Percentiles rank a stretch among this genome's conserved stretches.
Evolutionary conservation across 805 yeast genomes (phyloP).

Genomic region (Nakazawaea anatomiae): DNA sequence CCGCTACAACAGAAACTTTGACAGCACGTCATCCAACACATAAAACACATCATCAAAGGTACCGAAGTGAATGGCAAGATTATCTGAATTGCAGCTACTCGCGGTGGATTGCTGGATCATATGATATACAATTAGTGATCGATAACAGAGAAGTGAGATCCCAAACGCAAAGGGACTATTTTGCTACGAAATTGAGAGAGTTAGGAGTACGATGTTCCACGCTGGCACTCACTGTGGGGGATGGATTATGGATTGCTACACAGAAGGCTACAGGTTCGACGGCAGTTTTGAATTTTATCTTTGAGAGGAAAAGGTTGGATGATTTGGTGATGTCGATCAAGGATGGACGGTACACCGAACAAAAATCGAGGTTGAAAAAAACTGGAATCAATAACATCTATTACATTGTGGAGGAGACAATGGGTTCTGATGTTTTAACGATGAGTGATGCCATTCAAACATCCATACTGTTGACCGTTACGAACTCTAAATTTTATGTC

Average conservation of each 20-base stretch:
- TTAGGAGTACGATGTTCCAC: slow-evolving; percentile 47
- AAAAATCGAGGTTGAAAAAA: slow-evolving; percentile 66
- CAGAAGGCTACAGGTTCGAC: slow-evolving; percentile 51
- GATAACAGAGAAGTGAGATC: slow-evolving; percentile 84
- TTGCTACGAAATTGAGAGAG: slow-evolving; percentile 45
- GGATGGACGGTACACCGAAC: slow-evolving; percentile 89
- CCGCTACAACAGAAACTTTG: too few species aligned
- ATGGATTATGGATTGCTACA: slow-evolving; percentile 82
- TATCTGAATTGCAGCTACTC: slow-evolving; percentile 25
- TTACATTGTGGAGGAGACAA: slow-evolving; percentile 77
- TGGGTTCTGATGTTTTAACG: slow-evolving; percentile 34
- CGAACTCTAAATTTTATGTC: slow-evolving; percentile 60
- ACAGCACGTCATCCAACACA: too few species aligned
- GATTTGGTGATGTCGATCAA: slow-evolving; percentile 77
- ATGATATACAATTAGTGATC: slow-evolving; percentile 53
- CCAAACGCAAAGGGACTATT: slow-evolving; percentile 61
- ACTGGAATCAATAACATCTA: slow-evolving; percentile 63
- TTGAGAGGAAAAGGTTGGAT: slow-evolving; percentile 85
- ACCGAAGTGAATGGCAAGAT: background rate
- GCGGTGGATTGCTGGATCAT: slow-evolving; percentile 60
- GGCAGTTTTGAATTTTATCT: slow-evolving; percentile 72
- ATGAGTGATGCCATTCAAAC: slow-evolving; percentile 70
- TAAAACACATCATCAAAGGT: background rate
- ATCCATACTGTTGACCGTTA: slow-evolving; percentile 63
- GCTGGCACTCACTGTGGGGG: slow-evolving; percentile 72